phyloP scores from a whole-genome alignment of 179 eudicot genomes.

The Vitellaria paradoxa region DNA sequence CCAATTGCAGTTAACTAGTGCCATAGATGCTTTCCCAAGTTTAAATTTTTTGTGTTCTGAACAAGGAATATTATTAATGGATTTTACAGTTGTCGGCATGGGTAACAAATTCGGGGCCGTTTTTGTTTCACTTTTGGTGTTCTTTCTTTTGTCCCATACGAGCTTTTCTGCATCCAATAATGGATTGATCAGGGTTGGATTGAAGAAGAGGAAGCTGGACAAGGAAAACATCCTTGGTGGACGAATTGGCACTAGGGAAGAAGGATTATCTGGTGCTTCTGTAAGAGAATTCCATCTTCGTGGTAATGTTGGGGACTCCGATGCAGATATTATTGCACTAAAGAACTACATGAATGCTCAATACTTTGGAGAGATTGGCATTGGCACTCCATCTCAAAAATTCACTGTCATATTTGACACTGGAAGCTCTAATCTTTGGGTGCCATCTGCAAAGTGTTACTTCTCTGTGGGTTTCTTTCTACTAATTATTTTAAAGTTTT shows the following conservation, averaged over 20 bases:
- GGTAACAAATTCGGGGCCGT: constrained; percentile 16
- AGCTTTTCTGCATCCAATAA: constrained; percentile 26
- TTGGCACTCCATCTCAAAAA: constrained; percentile 71
- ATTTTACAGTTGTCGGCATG: constrained; percentile 25
- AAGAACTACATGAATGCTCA: constrained; percentile 70
- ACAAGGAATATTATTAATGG: background rate
- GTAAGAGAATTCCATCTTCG: constrained; percentile 8
- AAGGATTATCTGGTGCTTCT: constrained; percentile 3
- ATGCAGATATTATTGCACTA: constrained; percentile 39
- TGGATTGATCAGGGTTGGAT: constrained; percentile 48
- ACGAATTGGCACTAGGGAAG: constrained; percentile 28
- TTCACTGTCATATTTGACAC: constrained; percentile 73
- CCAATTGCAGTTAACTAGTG: background rate
- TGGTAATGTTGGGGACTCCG: constrained; percentile 23
- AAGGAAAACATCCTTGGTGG: constrained; percentile 34
- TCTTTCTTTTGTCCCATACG: constrained; percentile 28
- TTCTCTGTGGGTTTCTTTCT: constrained; percentile 52
- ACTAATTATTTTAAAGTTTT: background rate
- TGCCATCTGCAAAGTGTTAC: constrained; percentile 71
- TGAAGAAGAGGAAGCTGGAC: constrained; percentile 45
- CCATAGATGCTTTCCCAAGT: background rate
- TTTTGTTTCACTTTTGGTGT: constrained; percentile 17
- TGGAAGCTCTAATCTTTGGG: constrained; percentile 86
- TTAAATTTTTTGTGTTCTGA: background rate
- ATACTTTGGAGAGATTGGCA: constrained; percentile 71